Base-by-base conservation (phyloP, 164 flowering plant genomes). In the Piper betle region DNA sequence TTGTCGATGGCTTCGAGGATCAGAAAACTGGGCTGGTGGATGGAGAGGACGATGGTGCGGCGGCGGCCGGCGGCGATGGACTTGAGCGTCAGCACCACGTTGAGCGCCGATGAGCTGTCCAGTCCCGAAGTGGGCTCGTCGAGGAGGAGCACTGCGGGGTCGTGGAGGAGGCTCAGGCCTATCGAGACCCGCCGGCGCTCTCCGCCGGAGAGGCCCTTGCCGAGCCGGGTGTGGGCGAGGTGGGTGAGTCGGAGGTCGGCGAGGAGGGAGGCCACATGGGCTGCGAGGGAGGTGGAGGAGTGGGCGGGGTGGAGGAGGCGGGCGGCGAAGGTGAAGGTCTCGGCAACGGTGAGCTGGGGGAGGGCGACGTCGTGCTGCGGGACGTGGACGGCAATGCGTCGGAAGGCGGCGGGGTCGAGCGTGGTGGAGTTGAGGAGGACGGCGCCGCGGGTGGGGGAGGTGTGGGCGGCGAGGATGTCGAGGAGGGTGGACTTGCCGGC, bases 101-200 rank as follows among this genome's bases (percentile, higher is more conserved):
- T 80, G 64, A 71, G 78, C 11, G 99, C 99, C 0, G 99, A 90
- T 1, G 75, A 65, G 55, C 92, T 84, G 64, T 93, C 99, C 4
- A 93, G 89, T 5, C 99, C 95, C 0, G 97, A 88, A 2, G 99
- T 93, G 42, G 99, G 99, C 59, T 93, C 99, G 41, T 93, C 99
- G 3, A 93, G 89, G 20, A 93, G 76, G 5, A 93, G 59, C 33
- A 93, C 81, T 2, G 79, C 78, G 0, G 99, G 99, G 63, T 90
- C 91, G 57, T 89, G 94, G 39, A 93, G 78, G 10, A 93, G 83
- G 69, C 91, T 80, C 0, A 93, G 77, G n/a, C 99, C 99, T 8
- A 93, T 93, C 0, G 99, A 93, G 48, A 93, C 91, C 0, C 99
- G 78, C 5, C 97, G 67, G 0, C 81, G 79, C 58, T 93, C 99